A percentile compares a stretch with the other conserved stretches of the same genome.
Evolutionary conservation across 176 grass and related monocot genomes (phyloP).

Genomic region (Carex kokanica): DNA sequence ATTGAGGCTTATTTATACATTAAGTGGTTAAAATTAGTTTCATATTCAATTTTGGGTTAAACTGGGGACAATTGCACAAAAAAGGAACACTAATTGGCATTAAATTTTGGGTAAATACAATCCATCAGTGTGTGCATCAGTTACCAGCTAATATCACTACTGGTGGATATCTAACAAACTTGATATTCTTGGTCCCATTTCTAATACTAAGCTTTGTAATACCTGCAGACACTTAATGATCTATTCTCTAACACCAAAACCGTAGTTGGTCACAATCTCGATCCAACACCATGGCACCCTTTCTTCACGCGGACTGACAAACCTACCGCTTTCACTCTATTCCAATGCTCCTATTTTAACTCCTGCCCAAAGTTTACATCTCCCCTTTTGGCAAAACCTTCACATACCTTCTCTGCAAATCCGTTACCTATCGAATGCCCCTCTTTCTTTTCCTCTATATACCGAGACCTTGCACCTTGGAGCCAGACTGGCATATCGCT

Average conservation of each 20-base stretch:
- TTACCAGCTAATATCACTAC: neutral
- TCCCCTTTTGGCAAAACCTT: neutral
- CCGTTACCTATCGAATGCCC: conserved; percentile 33
- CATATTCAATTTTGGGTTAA: neutral
- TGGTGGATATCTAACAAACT: neutral
- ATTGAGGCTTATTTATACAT: neutral
- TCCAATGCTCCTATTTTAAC: conserved; percentile 51
- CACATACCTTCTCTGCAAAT: neutral
- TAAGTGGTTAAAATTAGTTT: neutral
- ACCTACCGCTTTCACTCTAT: conserved; percentile 36
- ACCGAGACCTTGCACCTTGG: conserved; percentile 71
- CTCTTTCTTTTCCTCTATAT: conserved; percentile 66
- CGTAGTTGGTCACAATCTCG: conserved; percentile 87
- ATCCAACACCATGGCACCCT: conserved; percentile 82
- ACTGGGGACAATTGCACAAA: neutral
- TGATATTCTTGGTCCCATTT: neutral
- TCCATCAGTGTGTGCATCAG: neutral
- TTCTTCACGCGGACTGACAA: conserved; percentile 50
- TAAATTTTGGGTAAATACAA: neutral
- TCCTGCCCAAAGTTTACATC: conserved; percentile 48
- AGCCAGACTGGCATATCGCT: conserved; percentile 41
- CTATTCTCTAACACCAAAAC: conserved; percentile 46
- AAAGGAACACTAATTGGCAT: neutral
- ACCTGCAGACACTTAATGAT: conserved; percentile 47
- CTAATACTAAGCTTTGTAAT: neutral